Conservation (phyloP, 208 protist species). For the Leptomonas seymouri region DNA sequence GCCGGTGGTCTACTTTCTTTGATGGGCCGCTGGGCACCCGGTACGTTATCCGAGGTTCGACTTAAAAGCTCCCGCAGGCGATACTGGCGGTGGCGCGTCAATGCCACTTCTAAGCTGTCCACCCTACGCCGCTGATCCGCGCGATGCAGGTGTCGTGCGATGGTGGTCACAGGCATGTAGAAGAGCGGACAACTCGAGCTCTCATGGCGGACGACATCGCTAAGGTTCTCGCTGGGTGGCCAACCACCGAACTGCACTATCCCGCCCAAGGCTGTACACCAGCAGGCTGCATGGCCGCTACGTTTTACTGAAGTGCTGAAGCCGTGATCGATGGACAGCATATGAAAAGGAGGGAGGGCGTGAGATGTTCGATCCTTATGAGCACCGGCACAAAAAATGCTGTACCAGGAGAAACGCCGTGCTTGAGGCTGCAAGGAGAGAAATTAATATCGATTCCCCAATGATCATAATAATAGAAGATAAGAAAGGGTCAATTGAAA, state of each 20-base stretch:
- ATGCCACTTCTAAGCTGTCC: constrained; percentile 7
- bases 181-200: constrained; percentile 44
- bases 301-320: constrained; percentile 43
- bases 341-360: neutral
- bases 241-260: constrained; percentile 64
- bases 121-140: constrained; percentile 33
- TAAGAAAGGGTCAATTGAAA: too few species aligned
- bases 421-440: too few species aligned
- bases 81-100: constrained; percentile 13
- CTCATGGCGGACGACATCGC: constrained; percentile 40
- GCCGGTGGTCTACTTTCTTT: neutral
- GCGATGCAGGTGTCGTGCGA: constrained; percentile 34
- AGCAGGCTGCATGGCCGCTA: constrained; percentile 53
- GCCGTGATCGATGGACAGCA: constrained; percentile 43
- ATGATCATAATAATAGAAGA: too few species aligned
- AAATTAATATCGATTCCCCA: too few species aligned
- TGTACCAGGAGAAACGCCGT: too few species aligned
- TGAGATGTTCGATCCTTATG: too few species aligned
- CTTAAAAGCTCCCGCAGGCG: constrained; percentile 12
- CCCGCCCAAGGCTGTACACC: constrained; percentile 37
- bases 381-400: too few species aligned
- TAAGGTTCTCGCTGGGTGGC: constrained; percentile 42
- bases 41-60: neutral
- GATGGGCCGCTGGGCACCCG: neutral
- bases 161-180: constrained; percentile 28